A percentile compares a stretch with the other conserved stretches of the same genome.
Conservation (phyloP, 768 basidiomycete species). For the Suillus tomentosus region DNA sequence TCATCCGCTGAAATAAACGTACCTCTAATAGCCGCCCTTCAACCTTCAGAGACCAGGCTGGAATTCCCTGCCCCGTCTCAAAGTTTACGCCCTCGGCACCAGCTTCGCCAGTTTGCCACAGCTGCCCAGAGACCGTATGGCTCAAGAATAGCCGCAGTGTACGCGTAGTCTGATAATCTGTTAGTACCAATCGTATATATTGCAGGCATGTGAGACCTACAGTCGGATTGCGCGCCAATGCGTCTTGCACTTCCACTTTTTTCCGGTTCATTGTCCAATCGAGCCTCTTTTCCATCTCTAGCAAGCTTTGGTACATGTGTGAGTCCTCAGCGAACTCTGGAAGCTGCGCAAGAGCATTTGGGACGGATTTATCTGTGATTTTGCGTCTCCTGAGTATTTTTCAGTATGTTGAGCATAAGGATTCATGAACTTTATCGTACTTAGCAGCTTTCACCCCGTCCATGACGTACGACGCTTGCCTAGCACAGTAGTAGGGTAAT, state of each 20-base stretch:
- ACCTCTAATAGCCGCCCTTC: conserved; percentile 89
- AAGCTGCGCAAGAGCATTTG: conserved; percentile 72
- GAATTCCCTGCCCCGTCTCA: conserved; percentile 86
- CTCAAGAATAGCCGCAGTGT: conserved; percentile 85
- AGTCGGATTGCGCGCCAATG: conserved; percentile 70
- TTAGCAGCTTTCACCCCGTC: conserved; percentile 38
- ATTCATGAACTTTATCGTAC: conserved; percentile 20
- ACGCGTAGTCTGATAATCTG: conserved; percentile 63
- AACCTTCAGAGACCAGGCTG: conserved; percentile 85
- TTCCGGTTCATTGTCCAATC: conserved; percentile 97
- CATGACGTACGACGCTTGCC: no score
- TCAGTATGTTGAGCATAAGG: neutral
- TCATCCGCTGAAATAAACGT: conserved; percentile 25
- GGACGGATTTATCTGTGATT: conserved; percentile 76
- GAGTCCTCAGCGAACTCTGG: conserved; percentile 82
- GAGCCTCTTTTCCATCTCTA: conserved; percentile 87
- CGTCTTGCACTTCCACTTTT: conserved; percentile 87
- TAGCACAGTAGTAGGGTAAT: no score
- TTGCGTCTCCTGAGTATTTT: conserved; percentile 63
- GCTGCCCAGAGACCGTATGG: conserved; percentile 82
- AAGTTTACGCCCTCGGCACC: conserved; percentile 46
- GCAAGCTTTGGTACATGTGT: conserved; percentile 79
- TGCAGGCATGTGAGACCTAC: conserved; percentile 30
- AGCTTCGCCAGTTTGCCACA: conserved; percentile 70
- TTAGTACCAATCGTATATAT: conserved; percentile 13